Evolutionary conservation across 2,329 filamentous ascomycete species (phyloP).

Genomic region (Phaeophleospora eucalypticola): DNA sequence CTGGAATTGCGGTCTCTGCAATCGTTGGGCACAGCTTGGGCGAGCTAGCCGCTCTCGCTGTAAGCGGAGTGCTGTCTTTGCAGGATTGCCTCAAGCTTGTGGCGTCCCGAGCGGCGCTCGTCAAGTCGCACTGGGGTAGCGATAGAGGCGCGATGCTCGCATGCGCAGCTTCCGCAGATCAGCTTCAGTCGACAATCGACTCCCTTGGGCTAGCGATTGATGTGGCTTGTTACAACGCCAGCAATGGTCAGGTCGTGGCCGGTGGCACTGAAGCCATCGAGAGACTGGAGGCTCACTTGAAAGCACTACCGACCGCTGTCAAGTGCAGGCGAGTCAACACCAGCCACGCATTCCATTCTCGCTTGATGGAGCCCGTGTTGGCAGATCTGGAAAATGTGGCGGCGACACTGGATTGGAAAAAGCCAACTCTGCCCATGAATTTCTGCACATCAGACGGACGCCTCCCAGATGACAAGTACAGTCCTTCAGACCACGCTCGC

Average conservation of each 20-base stretch:
- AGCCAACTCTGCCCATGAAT: not conserved
- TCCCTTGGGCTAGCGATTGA: too few relatives aligned
- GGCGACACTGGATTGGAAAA: not conserved
- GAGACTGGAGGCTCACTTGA: not conserved
- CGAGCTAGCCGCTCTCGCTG: slow-evolving; percentile 3
- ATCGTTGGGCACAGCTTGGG: slow-evolving; percentile 11
- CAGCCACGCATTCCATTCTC: slow-evolving; percentile 9
- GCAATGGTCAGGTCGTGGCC: not conserved
- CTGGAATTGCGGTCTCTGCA: slow-evolving; percentile 4
- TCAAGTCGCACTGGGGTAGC: slow-evolving; percentile 4
- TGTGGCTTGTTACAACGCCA: slow-evolving; percentile 11
- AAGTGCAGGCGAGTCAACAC: slow-evolving; percentile 1
- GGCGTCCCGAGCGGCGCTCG: slow-evolving; percentile 4
- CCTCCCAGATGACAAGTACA: not conserved
- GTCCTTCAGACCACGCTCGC: not conserved
- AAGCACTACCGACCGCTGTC: not conserved
- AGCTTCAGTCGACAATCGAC: not conserved
- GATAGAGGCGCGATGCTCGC: slow-evolving; percentile 8
- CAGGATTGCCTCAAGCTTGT: slow-evolving; percentile 4
- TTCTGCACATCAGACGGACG: not conserved
- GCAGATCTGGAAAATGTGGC: slow-evolving; percentile 1
- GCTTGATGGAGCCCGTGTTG: slow-evolving; percentile 6
- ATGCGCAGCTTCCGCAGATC: not conserved
- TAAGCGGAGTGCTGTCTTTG: slow-evolving; percentile 2
- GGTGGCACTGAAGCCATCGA: slow-evolving; percentile 1